Evolutionary conservation across 169 alveolate genomes (phyloP).

Genomic region (Sarcocystis neurona): DNA sequence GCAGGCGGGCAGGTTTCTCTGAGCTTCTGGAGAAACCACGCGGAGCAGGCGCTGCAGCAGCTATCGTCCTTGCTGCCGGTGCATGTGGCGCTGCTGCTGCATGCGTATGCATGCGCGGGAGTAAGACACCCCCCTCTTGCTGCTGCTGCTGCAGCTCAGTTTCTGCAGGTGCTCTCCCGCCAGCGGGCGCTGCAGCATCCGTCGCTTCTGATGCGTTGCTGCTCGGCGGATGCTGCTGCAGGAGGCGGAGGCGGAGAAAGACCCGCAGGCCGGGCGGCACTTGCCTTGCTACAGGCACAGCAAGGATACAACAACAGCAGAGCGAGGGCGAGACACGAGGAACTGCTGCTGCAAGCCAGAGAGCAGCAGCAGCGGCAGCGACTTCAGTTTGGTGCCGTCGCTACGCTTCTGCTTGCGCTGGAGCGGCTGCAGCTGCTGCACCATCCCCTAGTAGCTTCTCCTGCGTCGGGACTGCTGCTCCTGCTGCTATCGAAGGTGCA

Average conservation of each 20-base stretch:
- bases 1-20: neutral
- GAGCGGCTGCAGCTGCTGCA: slow-evolving; percentile 6
- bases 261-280: no score
- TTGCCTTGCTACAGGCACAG: no score
- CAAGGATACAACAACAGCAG: neutral
- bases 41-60: slow-evolving; percentile 24
- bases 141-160: neutral
- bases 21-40: slow-evolving; percentile 8
- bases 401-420: neutral
- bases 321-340: neutral
- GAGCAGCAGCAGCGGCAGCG: neutral
- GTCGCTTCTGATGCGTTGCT: neutral
- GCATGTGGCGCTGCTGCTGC: neutral
- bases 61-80: slow-evolving; percentile 13
- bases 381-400: slow-evolving; percentile 15
- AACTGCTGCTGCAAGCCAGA: neutral
- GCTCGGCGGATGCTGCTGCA: neutral
- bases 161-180: neutral
- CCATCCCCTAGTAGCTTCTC: slow-evolving; percentile 5
- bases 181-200: slow-evolving; percentile 32
- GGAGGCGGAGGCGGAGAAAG: neutral
- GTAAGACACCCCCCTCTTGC: slow-evolving; percentile 30
- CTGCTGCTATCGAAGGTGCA: neutral
- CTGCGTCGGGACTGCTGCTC: slow-evolving; percentile 3
- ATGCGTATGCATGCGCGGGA: slow-evolving; percentile 27